A percentile compares a stretch with the other conserved stretches of the same genome.
Evolutionary conservation across 2,329 filamentous ascomycete genomes (phyloP).

Genomic region (Bipolaris cookei): DNA sequence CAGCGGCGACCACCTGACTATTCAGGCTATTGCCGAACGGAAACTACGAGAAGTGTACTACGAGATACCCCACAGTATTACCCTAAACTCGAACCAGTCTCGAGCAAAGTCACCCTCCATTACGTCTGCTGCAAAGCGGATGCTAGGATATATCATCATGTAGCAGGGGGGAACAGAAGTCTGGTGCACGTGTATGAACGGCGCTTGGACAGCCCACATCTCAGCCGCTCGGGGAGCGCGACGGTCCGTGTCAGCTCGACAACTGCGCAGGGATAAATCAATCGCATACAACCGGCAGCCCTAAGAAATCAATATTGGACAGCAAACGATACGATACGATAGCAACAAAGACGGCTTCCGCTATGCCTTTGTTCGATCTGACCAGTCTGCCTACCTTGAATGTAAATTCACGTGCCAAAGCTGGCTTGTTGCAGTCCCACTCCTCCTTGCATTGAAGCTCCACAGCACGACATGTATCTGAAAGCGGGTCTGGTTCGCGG

Average conservation of each 20-base stretch:
- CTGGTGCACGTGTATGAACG: constrained; percentile 24
- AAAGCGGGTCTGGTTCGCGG: constrained; percentile 5
- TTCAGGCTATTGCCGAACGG: constrained; percentile 23
- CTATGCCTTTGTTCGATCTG: constrained; percentile 31
- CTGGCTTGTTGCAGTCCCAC: constrained; percentile 17
- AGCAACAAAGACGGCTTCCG: constrained; percentile 22
- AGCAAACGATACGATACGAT: constrained; percentile 18
- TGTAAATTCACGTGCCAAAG: constrained; percentile 16
- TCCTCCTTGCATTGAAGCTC: constrained; percentile 15
- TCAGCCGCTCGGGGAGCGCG: constrained; percentile 26
- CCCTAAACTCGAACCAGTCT: constrained; percentile 12
- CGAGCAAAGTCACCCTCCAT: constrained; percentile 1
- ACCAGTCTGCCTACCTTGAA: constrained; percentile 33
- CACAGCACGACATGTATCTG: constrained; percentile 11
- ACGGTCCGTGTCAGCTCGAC: constrained; percentile 31
- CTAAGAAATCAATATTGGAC: constrained; percentile 19
- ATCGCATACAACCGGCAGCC: constrained; percentile 19
- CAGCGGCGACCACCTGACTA: constrained; percentile 42
- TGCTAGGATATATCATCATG: constrained; percentile 2
- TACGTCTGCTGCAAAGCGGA: constrained; percentile 5
- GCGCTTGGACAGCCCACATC: constrained; percentile 25
- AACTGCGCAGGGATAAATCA: constrained; percentile 17
- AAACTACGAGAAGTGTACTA: constrained; percentile 25
- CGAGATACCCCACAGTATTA: constrained; percentile 19
- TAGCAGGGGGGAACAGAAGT: constrained; percentile 23